Percentiles rank a stretch among this genome's conserved stretches.
Evolutionary conservation across 495 filamentous ascomycete genomes (phyloP).

Genomic region (Thermothielavioides terrestris): DNA sequence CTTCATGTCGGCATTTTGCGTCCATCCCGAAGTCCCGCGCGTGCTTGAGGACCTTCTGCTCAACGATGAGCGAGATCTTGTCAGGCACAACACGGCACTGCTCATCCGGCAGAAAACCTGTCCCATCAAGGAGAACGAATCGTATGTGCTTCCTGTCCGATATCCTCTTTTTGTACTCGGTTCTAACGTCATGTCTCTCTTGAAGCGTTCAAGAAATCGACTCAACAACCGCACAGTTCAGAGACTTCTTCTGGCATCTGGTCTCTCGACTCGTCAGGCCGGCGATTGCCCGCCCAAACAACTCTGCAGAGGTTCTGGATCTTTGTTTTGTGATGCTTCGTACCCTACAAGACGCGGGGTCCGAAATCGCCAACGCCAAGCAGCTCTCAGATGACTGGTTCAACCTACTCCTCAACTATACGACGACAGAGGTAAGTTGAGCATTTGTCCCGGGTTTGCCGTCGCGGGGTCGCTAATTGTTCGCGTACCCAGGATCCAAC

Average conservation of each 20-base stretch:
- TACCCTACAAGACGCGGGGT: slow-evolving; percentile 43
- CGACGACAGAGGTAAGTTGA: slow-evolving; percentile 22
- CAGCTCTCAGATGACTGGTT: slow-evolving; percentile 18
- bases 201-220: background rate
- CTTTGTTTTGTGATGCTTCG: slow-evolving; percentile 45
- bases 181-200: background rate
- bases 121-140: slow-evolving; percentile 7
- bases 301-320: slow-evolving; percentile 38
- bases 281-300: slow-evolving; percentile 26
- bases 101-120: slow-evolving; percentile 25
- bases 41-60: slow-evolving; percentile 36
- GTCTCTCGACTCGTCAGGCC: slow-evolving; percentile 34
- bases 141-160: background rate
- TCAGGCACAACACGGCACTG: slow-evolving; percentile 34
- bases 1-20: slow-evolving; percentile 52
- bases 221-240: slow-evolving; percentile 28
- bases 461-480: background rate
- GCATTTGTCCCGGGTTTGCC: too few species aligned
- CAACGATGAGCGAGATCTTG: slow-evolving; percentile 28
- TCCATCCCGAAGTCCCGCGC: slow-evolving; percentile 21
- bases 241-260: slow-evolving; percentile 41
- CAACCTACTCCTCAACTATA: slow-evolving; percentile 19
- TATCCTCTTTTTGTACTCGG: background rate
- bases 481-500: slow-evolving; percentile 37
- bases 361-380: slow-evolving; percentile 42